phyloP scores from a whole-genome alignment of 2,329 filamentous ascomycete genomes.

The Myriosclerotinia curreyana region DNA sequence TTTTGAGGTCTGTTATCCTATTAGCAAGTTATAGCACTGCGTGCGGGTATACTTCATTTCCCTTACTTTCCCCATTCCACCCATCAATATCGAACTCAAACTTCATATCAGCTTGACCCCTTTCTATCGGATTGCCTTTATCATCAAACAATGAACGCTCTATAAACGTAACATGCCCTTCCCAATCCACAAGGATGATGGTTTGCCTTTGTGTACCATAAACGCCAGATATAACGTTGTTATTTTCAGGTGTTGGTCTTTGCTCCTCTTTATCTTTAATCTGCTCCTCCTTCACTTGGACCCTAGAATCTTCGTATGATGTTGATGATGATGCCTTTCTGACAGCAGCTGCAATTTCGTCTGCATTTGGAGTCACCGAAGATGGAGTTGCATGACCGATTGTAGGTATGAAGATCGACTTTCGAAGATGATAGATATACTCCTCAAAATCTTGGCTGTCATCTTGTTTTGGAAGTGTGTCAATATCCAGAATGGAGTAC shows the following conservation, averaged over 20 bases:
- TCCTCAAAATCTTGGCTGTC: slow-evolving; percentile 48
- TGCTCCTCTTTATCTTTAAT: slow-evolving; percentile 28
- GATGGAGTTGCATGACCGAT: slow-evolving; percentile 46
- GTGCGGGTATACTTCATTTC: slow-evolving; percentile 28
- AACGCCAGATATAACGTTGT: slow-evolving; percentile 54
- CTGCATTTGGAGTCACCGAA: slow-evolving; percentile 43
- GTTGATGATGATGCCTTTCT: slow-evolving; percentile 6
- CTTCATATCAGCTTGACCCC: slow-evolving; percentile 54
- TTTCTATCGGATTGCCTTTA: slow-evolving; percentile 52
- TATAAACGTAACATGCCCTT: slow-evolving; percentile 57
- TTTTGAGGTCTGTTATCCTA: slow-evolving; percentile 17
- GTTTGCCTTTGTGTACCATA: slow-evolving; percentile 67
- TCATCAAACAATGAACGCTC: slow-evolving; percentile 60
- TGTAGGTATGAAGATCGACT: slow-evolving; percentile 60
- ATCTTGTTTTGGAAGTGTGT: slow-evolving; percentile 49
- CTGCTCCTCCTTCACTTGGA: slow-evolving; percentile 34
- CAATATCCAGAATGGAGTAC: slow-evolving; percentile 54
- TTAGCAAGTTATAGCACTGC: slow-evolving; percentile 31
- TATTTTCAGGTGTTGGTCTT: slow-evolving; percentile 42
- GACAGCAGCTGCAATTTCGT: slow-evolving; percentile 39
- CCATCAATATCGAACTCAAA: slow-evolving; percentile 57
- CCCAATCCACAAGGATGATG: slow-evolving; percentile 59
- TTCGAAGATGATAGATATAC: slow-evolving; percentile 52
- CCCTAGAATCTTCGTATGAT: slow-evolving; percentile 38
- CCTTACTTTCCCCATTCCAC: slow-evolving; percentile 37